These are phyloP conservation scores for Penicillium waksmanii DNA, from an alignment of 495 filamentous ascomycete species.

Conservation along the genomic window DNA sequence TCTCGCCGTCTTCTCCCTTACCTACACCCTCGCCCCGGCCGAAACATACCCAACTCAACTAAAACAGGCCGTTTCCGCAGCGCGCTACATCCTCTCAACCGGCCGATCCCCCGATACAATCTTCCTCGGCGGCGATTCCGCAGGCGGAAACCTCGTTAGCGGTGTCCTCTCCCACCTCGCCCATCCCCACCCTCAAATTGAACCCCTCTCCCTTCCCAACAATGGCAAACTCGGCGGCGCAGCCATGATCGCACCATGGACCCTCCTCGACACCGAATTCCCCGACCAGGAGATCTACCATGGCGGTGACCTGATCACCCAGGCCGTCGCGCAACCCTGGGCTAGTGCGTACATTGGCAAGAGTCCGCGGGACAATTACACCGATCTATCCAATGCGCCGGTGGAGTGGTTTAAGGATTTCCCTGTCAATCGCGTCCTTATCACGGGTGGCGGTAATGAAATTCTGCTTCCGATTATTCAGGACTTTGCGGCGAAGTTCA, in stretches of 20 bases:
- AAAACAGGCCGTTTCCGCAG: constrained; percentile 54
- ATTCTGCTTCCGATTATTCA: constrained; percentile 61
- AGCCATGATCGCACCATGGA: constrained; percentile 63
- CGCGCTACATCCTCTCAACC: constrained; percentile 55
- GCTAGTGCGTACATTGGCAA: constrained; percentile 50
- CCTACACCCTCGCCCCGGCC: constrained; percentile 63
- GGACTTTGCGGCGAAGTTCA: constrained; percentile 49
- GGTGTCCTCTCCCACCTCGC: constrained; percentile 62
- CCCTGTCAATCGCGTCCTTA: constrained; percentile 52
- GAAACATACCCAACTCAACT: constrained; percentile 64
- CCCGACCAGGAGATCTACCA: constrained; percentile 48
- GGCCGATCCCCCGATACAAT: constrained; percentile 49
- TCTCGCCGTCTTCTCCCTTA: constrained; percentile 54
- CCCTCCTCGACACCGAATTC: constrained; percentile 47
- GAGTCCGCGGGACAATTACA: constrained; percentile 56
- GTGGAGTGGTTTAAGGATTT: constrained; percentile 55
- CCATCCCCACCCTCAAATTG: constrained; percentile 60
- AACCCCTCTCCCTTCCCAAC: constrained; percentile 21
- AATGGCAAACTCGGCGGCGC: constrained; percentile 46
- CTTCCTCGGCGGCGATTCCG: constrained; percentile 65
- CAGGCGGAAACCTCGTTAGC: constrained; percentile 63
- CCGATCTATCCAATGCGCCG: constrained; percentile 53
- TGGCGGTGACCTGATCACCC: constrained; percentile 55
- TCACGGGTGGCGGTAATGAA: constrained; percentile 62
- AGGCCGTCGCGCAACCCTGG: constrained; percentile 48